These are phyloP conservation scores for Pittosporum tobira DNA, from an alignment of 129 eudicot species.

Conservation along the genomic window DNA sequence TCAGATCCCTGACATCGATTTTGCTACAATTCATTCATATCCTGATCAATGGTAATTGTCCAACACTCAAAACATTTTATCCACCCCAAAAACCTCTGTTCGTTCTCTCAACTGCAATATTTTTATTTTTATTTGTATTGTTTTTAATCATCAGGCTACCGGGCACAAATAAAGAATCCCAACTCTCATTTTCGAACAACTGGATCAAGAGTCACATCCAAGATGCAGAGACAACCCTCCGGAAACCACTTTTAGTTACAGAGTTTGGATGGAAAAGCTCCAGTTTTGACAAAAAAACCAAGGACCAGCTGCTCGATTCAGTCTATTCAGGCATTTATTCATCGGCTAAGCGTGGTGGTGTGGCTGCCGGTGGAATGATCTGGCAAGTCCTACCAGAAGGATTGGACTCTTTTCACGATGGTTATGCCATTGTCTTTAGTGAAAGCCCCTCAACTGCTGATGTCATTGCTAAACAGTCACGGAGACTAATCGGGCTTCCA, in stretches of 20 bases:
- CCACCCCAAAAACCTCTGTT: too few species aligned
- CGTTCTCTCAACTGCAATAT: too few species aligned
- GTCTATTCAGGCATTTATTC: constrained; percentile 35
- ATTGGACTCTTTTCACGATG: constrained; percentile 41
- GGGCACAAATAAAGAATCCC: constrained; percentile 40
- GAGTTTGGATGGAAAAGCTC: constrained; percentile 53
- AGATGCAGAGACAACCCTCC: constrained; percentile 42
- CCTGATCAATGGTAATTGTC: constrained; percentile 82
- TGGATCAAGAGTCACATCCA: constrained; percentile 76
- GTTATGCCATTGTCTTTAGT: constrained; percentile 35
- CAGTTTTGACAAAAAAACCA: constrained; percentile 13
- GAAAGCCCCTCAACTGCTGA: constrained; percentile 41
- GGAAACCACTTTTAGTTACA: constrained; percentile 44
- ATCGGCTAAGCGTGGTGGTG: constrained; percentile 42
- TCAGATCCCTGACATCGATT: constrained; percentile 54
- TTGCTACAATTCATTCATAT: constrained; percentile 80
- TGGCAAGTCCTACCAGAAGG: constrained; percentile 48
- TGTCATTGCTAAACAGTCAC: constrained; percentile 30
- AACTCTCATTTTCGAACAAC: constrained; percentile 49
- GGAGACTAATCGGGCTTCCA: constrained; percentile 17
- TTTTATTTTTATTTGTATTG: too few species aligned
- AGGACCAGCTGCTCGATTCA: constrained; percentile 22
- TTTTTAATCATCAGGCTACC: constrained; percentile 42
- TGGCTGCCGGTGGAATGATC: constrained; percentile 47
- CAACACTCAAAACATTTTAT: too few species aligned